Evolutionary conservation across 768 basidiomycete genomes (phyloP).

Genomic region (Suillus clintonianus): DNA sequence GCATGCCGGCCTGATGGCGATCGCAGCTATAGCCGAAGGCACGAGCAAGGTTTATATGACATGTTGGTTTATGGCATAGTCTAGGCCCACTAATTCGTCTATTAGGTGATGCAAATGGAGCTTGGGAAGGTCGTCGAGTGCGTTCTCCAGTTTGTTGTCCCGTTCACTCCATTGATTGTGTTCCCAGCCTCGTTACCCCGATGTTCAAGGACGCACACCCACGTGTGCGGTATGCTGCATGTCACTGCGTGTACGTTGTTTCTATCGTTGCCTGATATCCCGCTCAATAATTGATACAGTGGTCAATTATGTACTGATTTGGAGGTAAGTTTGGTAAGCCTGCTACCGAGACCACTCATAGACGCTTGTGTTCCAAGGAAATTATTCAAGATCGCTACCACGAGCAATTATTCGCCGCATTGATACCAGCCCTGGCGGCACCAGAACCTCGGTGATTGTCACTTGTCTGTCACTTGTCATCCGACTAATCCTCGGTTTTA

Average conservation of each 20-base stretch:
- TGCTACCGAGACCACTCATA: background rate
- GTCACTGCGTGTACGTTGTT: constrained; percentile 74
- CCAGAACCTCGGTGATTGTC: constrained; percentile 64
- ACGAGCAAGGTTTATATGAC: constrained; percentile 57
- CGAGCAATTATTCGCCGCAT: constrained; percentile 63
- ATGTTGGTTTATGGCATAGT: background rate
- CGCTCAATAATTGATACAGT: constrained; percentile 36
- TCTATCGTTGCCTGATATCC: background rate
- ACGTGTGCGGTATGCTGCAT: constrained; percentile 71
- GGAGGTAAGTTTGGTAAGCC: constrained; percentile 49
- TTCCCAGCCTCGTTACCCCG: constrained; percentile 65
- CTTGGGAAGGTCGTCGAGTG: constrained; percentile 82
- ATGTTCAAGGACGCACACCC: constrained; percentile 82
- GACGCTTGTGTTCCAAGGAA: constrained; percentile 46
- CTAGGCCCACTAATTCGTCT: constrained; percentile 4
- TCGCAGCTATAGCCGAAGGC: constrained; percentile 84
- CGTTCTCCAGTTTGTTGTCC: constrained; percentile 23
- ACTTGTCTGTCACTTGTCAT: background rate
- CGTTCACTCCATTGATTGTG: constrained; percentile 1
- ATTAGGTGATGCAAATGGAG: constrained; percentile 76
- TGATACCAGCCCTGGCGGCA: constrained; percentile 75
- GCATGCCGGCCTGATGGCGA: constrained; percentile 86
- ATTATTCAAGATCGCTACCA: constrained; percentile 75
- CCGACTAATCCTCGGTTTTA: constrained; percentile 27
- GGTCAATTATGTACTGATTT: constrained; percentile 90